phyloP scores from a whole-genome alignment of 2,329 filamentous ascomycete genomes.

The Botryotinia narcissicola region DNA sequence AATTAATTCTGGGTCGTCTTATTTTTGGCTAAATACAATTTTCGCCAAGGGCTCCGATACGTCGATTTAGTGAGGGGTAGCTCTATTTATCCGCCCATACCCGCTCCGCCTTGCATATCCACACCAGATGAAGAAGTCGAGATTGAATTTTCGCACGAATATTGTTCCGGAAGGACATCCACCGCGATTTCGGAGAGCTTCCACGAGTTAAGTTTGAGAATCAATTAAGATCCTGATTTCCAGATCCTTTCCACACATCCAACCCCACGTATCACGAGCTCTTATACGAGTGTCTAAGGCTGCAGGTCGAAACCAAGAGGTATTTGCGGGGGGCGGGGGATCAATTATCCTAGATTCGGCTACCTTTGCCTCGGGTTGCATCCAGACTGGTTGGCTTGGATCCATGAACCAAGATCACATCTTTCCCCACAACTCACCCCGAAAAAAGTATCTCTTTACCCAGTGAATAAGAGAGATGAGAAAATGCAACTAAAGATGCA shows the following conservation, averaged over 20 bases:
- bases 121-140: neutral
- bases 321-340: constrained; percentile 10
- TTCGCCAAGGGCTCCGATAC: constrained; percentile 17
- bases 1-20: neutral
- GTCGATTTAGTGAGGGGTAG: constrained; percentile 10
- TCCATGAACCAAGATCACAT: neutral
- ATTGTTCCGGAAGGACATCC: constrained; percentile 16
- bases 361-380: neutral
- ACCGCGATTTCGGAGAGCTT: neutral
- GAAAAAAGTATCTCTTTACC: neutral
- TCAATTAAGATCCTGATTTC: neutral
- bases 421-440: neutral
- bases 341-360: constrained; percentile 1
- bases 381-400: constrained; percentile 2
- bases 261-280: constrained; percentile 9
- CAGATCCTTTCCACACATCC: neutral
- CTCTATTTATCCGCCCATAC: constrained; percentile 18
- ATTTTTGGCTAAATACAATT: constrained; percentile 17
- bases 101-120: constrained; percentile 8
- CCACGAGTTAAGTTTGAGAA: constrained; percentile 15
- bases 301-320: constrained; percentile 11
- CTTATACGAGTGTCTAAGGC: constrained; percentile 1
- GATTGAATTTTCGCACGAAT: constrained; percentile 15
- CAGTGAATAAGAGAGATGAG: constrained; percentile 3
- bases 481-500: constrained; percentile 5